Evolutionary conservation across 2,329 filamentous ascomycete species (phyloP).

Genomic region (Sporothrix dimorphospora): DNA sequence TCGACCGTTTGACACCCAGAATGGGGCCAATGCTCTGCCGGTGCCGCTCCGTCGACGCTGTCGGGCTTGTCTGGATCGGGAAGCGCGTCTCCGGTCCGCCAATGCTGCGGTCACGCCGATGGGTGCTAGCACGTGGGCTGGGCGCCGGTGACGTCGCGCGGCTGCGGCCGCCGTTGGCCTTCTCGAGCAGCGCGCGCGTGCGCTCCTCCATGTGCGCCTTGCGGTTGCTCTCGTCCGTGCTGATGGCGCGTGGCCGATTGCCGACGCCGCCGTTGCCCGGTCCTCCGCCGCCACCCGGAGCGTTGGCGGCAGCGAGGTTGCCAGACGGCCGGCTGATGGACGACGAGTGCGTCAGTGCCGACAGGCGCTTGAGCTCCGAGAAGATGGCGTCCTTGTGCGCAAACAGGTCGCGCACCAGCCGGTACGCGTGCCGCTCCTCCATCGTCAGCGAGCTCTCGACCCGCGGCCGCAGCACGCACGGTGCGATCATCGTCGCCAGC

Average conservation of each 20-base stretch:
- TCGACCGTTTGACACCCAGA: conserved; percentile 61
- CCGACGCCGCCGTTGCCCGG: conserved; percentile 41
- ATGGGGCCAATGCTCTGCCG: conserved; percentile 56
- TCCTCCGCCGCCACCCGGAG: conserved; percentile 36
- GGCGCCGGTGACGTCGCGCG: conserved; percentile 75
- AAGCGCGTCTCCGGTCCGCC: conserved; percentile 77
- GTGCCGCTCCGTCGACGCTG: conserved; percentile 55
- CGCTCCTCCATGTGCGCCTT: conserved; percentile 94
- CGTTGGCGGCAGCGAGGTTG: background rate
- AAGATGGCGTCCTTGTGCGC: conserved; percentile 95
- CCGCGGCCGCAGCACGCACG: conserved; percentile 85
- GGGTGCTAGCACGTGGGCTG: conserved; percentile 51
- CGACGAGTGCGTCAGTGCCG: conserved; percentile 66
- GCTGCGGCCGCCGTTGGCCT: conserved; percentile 65
- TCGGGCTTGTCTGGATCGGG: conserved; percentile 73
- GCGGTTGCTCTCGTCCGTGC: conserved; percentile 93
- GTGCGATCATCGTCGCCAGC: conserved; percentile 74
- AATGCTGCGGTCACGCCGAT: conserved; percentile 80
- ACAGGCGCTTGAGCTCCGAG: conserved; percentile 90
- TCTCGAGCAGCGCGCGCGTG: conserved; percentile 76
- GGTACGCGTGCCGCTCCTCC: conserved; percentile 91
- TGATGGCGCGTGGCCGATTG: conserved; percentile 77
- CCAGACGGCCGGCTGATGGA: conserved; percentile 47
- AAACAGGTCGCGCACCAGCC: conserved; percentile 88
- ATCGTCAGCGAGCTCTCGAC: conserved; percentile 88